These are phyloP conservation scores for Aspergillus carlsbadensis DNA, from an alignment of 495 filamentous ascomycete genomes.

Conservation along the genomic window DNA sequence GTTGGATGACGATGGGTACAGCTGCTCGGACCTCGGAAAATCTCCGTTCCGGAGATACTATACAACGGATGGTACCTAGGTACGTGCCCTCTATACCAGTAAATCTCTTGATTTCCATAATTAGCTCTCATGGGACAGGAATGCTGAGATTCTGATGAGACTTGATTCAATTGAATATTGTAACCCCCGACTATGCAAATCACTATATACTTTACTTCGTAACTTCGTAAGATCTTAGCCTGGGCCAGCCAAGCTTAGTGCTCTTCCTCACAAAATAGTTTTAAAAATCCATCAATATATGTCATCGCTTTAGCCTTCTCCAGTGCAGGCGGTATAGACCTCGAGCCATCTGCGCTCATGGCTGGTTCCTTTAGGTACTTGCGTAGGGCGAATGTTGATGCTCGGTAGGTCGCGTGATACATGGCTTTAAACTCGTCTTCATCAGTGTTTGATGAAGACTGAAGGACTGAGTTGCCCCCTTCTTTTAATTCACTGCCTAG, in stretches of 20 bases:
- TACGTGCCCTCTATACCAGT: too few relatives aligned
- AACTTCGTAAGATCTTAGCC: constrained; percentile 21
- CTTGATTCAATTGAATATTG: too few relatives aligned
- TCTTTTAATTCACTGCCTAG: constrained; percentile 15
- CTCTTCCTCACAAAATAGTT: constrained; percentile 44
- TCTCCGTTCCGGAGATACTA: constrained; percentile 8
- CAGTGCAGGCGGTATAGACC: constrained; percentile 25
- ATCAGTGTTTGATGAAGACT: constrained; percentile 27
- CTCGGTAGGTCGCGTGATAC: constrained; percentile 65
- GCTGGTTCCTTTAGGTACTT: constrained; percentile 39
- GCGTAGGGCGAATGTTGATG: constrained; percentile 57
- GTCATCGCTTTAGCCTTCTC: constrained; percentile 46
- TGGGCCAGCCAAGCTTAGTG: constrained; percentile 30
- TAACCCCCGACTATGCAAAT: neutral
- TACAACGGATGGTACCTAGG: neutral
- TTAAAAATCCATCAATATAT: constrained; percentile 46
- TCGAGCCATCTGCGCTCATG: constrained; percentile 4
- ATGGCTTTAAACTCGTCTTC: constrained; percentile 65
- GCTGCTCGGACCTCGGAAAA: constrained; percentile 26
- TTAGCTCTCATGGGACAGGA: too few relatives aligned
- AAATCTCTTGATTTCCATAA: too few relatives aligned
- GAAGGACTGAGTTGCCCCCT: neutral
- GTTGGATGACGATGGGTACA: constrained; percentile 12
- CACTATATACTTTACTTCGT: constrained; percentile 20
- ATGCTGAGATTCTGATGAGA: too few relatives aligned